Evolutionary conservation across 352 stramenopile species (phyloP).

Genomic region (Plasmopara halstedii): DNA sequence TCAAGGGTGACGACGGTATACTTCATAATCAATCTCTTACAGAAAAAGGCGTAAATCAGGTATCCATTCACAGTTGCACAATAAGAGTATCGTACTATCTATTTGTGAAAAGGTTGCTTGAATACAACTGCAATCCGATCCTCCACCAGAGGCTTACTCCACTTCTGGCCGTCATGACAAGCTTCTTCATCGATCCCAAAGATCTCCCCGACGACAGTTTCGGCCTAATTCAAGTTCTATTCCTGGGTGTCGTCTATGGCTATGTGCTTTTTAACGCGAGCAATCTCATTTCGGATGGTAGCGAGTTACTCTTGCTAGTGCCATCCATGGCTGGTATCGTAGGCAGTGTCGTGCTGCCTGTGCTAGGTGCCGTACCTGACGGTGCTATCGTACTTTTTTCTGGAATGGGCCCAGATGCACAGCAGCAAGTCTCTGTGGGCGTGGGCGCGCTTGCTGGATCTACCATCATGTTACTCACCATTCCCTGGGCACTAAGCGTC

Average conservation of each 20-base stretch:
- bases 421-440: conserved; percentile 93
- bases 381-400: conserved; percentile 97
- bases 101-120: neutral
- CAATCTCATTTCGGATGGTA: conserved; percentile 98
- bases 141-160: neutral
- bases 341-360: conserved; percentile 93
- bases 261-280: conserved; percentile 96
- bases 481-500: conserved; percentile 93
- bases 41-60: neutral
- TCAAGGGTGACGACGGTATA: no score
- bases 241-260: conserved; percentile 93
- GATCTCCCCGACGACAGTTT: conserved; percentile 66
- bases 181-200: conserved; percentile 85
- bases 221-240: conserved; percentile 87
- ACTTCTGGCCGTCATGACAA: conserved; percentile 14
- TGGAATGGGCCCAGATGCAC: conserved; percentile 88
- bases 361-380: conserved; percentile 96
- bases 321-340: conserved; percentile 94
- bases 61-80: neutral
- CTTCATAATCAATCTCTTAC: no score
- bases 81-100: neutral
- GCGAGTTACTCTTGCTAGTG: conserved; percentile 95
- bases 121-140: neutral
- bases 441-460: conserved; percentile 97
- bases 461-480: conserved; percentile 99